phyloP scores from a whole-genome alignment of 2,329 filamentous ascomycete species.

The Fusarium sp. region DNA sequence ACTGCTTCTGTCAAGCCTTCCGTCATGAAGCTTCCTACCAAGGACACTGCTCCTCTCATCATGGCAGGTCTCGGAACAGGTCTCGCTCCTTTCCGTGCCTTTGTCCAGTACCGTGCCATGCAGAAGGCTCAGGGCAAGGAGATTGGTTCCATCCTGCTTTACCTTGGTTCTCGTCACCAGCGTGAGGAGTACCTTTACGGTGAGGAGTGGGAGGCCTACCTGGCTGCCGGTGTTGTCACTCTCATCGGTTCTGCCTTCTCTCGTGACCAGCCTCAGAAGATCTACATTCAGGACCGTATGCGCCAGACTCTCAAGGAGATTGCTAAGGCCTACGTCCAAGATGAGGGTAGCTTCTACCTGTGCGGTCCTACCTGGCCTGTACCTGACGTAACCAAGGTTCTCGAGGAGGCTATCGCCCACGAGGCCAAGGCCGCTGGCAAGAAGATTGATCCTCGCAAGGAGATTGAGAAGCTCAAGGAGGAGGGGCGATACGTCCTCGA shows the following conservation, averaged over 20 bases:
- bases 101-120: conserved; percentile 97
- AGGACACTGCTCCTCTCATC: conserved; percentile 91
- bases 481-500: conserved; percentile 93
- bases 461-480: conserved; percentile 98
- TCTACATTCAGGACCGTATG: conserved; percentile 99
- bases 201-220: conserved; percentile 99
- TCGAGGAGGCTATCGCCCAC: conserved; percentile 88
- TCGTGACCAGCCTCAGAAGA: conserved; percentile 96
- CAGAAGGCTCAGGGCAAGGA: conserved; percentile 97
- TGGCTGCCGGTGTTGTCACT: conserved; percentile 94
- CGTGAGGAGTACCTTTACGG: conserved; percentile 99
- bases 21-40: conserved; percentile 96
- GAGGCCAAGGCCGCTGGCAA: conserved; percentile 77
- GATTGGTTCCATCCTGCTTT: conserved; percentile 91
- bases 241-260: conserved; percentile 94
- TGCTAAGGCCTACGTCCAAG: conserved; percentile 83
- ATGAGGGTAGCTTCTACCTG: conserved; percentile 95
- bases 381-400: conserved; percentile 91
- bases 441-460: conserved; percentile 87
- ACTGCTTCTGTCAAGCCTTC: conserved; percentile 97
- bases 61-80: conserved; percentile 99
- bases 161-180: conserved; percentile 97
- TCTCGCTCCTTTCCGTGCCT: conserved; percentile 98
- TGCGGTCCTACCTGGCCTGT: conserved; percentile 99
- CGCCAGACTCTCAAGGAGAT: conserved; percentile 86